phyloP scores from a whole-genome alignment of 1,284 basidiomycete genomes.

The Papiliotrema laurentii region DNA sequence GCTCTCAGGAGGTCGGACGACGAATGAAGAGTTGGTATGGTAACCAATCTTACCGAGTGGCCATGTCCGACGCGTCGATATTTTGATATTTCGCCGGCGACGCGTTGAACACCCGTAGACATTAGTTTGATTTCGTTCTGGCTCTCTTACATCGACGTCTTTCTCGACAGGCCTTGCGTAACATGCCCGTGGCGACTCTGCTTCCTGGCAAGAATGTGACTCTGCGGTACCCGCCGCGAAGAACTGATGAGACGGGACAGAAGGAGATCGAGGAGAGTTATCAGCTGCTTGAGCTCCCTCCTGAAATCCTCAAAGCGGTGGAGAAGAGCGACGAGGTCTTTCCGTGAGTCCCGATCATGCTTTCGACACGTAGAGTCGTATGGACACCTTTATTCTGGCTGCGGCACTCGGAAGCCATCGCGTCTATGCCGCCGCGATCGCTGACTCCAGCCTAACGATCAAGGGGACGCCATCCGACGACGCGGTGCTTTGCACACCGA shows the following conservation, averaged over 20 bases:
- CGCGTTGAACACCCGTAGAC: too few relatives aligned
- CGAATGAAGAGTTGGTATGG: not conserved
- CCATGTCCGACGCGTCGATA: not conserved
- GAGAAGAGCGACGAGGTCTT: conserved; percentile 26
- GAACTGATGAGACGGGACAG: not conserved
- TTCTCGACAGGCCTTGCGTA: not conserved
- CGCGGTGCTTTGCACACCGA: conserved; percentile 75
- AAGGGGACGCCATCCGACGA: conserved; percentile 76
- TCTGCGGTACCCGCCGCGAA: conserved; percentile 6
- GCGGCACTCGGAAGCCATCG: too few relatives aligned
- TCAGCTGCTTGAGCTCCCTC: conserved; percentile 46
- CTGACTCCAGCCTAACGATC: conserved; percentile 65
- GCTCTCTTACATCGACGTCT: not conserved
- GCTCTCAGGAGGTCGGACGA: not conserved
- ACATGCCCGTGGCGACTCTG: conserved; percentile 1
- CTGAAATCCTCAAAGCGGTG: conserved; percentile 43
- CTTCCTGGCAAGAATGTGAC: conserved; percentile 7
- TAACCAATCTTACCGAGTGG: not conserved
- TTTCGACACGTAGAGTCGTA: not conserved
- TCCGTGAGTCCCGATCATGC: conserved; percentile 24
- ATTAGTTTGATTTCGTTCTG: not conserved
- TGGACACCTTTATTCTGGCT: conserved; percentile 22
- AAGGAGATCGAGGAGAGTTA: conserved; percentile 34
- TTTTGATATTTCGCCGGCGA: not conserved
- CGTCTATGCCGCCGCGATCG: too few relatives aligned